Evolutionary conservation across 805 yeast species (phyloP).

Genomic region (Kluyveromyces siamensis): DNA sequence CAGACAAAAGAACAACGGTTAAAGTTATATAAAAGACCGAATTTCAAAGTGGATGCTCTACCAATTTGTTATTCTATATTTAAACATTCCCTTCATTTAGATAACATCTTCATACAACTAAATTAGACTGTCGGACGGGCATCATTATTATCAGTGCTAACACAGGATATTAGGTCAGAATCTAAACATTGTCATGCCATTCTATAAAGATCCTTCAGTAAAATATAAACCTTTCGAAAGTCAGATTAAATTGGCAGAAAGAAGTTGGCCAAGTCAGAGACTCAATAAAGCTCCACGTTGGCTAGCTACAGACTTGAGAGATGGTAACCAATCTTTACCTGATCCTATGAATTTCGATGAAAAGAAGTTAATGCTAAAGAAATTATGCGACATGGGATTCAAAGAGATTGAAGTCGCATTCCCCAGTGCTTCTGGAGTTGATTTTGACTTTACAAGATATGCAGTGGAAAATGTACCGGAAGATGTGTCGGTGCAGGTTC

Average conservation of each 20-base stretch:
- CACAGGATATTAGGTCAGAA: neutral
- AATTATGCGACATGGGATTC: constrained; percentile 64
- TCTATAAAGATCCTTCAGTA: constrained; percentile 48
- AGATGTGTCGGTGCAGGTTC: constrained; percentile 69
- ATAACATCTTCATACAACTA: too few relatives aligned
- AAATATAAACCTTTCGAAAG: constrained; percentile 52
- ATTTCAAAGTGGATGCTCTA: too few relatives aligned
- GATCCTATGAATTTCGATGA: constrained; percentile 83
- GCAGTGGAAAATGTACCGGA: constrained; percentile 68
- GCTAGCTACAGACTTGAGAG: constrained; percentile 77
- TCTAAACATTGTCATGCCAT: neutral
- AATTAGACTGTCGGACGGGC: too few relatives aligned
- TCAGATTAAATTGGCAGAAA: constrained; percentile 46
- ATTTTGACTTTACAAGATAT: constrained; percentile 70
- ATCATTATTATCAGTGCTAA: too few relatives aligned
- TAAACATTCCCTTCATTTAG: too few relatives aligned
- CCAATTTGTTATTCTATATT: too few relatives aligned
- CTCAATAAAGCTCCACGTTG: constrained; percentile 65
- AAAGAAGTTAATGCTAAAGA: constrained; percentile 59
- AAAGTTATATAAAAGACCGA: too few relatives aligned
- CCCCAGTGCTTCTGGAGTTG: constrained; percentile 73
- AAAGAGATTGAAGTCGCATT: constrained; percentile 80
- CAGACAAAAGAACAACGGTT: neutral
- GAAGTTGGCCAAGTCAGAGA: constrained; percentile 62
- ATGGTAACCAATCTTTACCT: constrained; percentile 78